Conservation (phyloP, 345 rosid genomes). For the Limnanthes douglasii region DNA sequence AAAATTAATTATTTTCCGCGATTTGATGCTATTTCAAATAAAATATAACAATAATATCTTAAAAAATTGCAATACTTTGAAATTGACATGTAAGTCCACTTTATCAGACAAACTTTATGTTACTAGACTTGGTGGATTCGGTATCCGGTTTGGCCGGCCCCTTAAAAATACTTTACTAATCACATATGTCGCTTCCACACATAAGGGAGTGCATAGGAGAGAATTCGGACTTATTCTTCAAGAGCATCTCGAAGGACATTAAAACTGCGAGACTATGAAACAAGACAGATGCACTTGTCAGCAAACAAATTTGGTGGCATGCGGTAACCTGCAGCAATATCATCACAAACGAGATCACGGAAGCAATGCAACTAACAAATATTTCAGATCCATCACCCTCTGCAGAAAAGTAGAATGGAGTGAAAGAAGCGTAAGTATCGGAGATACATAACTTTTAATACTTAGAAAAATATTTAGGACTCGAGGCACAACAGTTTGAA, state of each 20-base stretch:
- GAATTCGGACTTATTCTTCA: slow-evolving; percentile 52
- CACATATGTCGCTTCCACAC: no score
- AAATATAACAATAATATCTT: no score
- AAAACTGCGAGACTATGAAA: slow-evolving; percentile 83
- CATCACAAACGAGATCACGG: slow-evolving; percentile 92
- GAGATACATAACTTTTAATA: neutral
- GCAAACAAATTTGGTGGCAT: slow-evolving; percentile 71
- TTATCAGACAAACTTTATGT: no score
- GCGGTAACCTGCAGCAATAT: slow-evolving; percentile 82
- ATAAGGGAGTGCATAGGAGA: no score
- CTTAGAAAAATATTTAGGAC: neutral
- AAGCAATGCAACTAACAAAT: slow-evolving; percentile 86
- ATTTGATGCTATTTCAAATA: no score
- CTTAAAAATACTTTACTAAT: no score
- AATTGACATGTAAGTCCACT: no score
- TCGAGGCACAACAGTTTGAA: neutral
- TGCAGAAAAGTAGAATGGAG: slow-evolving; percentile 13
- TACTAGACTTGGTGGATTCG: no score
- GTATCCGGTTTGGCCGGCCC: no score
- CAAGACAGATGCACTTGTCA: slow-evolving; percentile 88
- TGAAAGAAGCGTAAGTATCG: no score
- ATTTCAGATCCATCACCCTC: slow-evolving; percentile 99
- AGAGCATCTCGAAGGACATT: slow-evolving; percentile 56
- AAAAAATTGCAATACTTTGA: no score
- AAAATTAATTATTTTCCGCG: no score